phyloP scores from a whole-genome alignment of 2,329 filamentous ascomycete species.

The Sporothrix humicola region DNA sequence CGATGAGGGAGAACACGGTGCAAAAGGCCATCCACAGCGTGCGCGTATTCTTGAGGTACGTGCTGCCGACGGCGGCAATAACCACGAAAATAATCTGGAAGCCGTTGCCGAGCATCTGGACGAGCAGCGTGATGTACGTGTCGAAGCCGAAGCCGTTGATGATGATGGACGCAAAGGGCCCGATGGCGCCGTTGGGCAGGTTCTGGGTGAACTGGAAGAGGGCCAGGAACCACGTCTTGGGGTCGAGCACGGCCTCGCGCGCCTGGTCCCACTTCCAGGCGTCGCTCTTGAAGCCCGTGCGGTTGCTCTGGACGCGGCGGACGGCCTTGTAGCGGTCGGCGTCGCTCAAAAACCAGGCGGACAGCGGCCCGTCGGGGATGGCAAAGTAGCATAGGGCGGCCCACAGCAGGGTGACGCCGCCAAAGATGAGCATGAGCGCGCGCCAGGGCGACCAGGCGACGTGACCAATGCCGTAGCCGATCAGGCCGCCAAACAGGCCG shows the following conservation, averaged over 20 bases:
- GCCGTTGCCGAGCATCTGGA: neutral
- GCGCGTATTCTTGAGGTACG: neutral
- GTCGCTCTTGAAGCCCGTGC: slow-evolving; percentile 20
- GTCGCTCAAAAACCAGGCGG: slow-evolving; percentile 8
- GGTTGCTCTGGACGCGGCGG: slow-evolving; percentile 12
- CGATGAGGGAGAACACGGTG: neutral
- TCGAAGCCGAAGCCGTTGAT: slow-evolving; percentile 22
- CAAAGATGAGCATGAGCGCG: slow-evolving; percentile 10
- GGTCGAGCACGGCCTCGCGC: slow-evolving; percentile 9
- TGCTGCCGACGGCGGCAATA: neutral
- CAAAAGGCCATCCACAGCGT: neutral
- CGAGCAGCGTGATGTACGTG: neutral
- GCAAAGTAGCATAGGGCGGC: slow-evolving; percentile 1
- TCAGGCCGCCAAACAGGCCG: slow-evolving; percentile 8
- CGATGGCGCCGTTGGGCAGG: slow-evolving; percentile 22
- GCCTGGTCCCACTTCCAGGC: slow-evolving; percentile 25
- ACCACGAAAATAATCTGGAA: neutral
- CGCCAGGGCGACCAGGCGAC: neutral
- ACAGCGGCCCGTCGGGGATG: slow-evolving; percentile 21
- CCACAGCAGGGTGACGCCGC: slow-evolving; percentile 7
- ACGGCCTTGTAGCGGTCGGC: slow-evolving; percentile 9
- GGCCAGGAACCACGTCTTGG: slow-evolving; percentile 20
- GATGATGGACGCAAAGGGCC: slow-evolving; percentile 19
- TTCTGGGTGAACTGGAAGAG: slow-evolving; percentile 16
- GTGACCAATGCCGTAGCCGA: slow-evolving; percentile 11